Evolutionary conservation across 2,329 filamentous ascomycete genomes (phyloP).

Genomic region (Juglanconis sp.): DNA sequence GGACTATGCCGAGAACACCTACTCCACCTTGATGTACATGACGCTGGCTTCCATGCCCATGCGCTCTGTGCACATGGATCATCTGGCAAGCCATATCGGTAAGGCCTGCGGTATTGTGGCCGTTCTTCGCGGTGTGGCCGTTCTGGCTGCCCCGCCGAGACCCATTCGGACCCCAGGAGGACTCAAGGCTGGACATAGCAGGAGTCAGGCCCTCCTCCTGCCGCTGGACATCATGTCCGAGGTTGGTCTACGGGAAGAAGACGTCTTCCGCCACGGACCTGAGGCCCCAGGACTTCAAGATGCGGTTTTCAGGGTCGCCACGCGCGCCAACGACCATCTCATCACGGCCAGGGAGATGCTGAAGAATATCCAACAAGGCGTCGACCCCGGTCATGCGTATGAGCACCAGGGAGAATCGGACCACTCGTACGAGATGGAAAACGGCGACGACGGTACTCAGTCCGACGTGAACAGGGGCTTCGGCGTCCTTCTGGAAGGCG

Average conservation of each 20-base stretch:
- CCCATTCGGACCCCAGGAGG: constrained; percentile 42
- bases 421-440: constrained; percentile 42
- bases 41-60: constrained; percentile 77
- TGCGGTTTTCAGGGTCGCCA: constrained; percentile 88
- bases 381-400: constrained; percentile 79
- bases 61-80: constrained; percentile 80
- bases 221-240: constrained; percentile 90
- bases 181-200: constrained; percentile 32
- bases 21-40: constrained; percentile 87
- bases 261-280: constrained; percentile 77
- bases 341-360: constrained; percentile 94
- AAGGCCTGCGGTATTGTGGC: constrained; percentile 89
- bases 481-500: constrained; percentile 74
- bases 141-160: constrained; percentile 76
- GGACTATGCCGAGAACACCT: constrained; percentile 89
- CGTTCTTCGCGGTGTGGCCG: constrained; percentile 79
- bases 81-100: constrained; percentile 90
- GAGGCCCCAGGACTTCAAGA: constrained; percentile 79
- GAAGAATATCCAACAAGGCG: constrained; percentile 69
- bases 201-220: constrained; percentile 62
- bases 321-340: constrained; percentile 89
- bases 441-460: constrained; percentile 33
- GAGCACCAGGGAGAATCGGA: constrained; percentile 81
- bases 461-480: constrained; percentile 61
- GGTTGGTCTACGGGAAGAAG: constrained; percentile 77